phyloP scores from a whole-genome alignment of 2,329 filamentous ascomycete genomes.

The Lasiodiplodia hormozganensis region DNA sequence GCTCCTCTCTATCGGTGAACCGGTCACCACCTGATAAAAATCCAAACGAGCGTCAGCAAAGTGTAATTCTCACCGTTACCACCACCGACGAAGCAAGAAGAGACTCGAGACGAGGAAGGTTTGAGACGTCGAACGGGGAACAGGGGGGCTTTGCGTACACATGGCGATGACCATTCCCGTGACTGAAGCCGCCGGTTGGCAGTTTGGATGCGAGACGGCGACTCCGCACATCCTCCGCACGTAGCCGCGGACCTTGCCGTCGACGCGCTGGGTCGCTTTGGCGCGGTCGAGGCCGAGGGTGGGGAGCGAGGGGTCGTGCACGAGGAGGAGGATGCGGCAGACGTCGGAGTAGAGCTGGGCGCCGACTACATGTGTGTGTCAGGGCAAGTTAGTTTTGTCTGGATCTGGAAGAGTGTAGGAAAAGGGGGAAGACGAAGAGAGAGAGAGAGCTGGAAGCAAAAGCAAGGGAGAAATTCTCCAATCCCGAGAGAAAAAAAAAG shows the following conservation, averaged over 20 bases:
- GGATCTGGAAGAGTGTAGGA: too few relatives aligned
- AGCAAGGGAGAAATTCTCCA: too few relatives aligned
- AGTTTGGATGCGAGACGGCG: neutral
- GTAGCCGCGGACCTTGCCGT: neutral
- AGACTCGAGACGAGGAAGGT: too few relatives aligned
- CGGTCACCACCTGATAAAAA: constrained; percentile 41
- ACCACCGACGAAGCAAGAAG: neutral
- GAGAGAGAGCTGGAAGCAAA: too few relatives aligned
- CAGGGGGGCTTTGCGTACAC: neutral
- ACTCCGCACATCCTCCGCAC: constrained; percentile 12
- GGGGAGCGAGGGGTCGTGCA: neutral
- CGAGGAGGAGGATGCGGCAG: constrained; percentile 8
- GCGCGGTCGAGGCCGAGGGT: neutral
- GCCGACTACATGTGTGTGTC: neutral
- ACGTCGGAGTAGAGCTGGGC: constrained; percentile 18
- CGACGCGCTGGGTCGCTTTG: neutral
- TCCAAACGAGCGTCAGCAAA: neutral
- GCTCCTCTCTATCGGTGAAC: constrained; percentile 41
- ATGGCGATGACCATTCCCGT: constrained; percentile 18
- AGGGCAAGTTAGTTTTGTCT: too few relatives aligned
- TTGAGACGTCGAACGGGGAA: too few relatives aligned
- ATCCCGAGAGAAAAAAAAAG: too few relatives aligned
- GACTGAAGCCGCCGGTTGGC: neutral
- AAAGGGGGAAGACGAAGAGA: too few relatives aligned
- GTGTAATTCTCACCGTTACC: neutral